Conservation (phyloP, 2,329 filamentous ascomycete genomes). For the Fusarium verrucosum region DNA sequence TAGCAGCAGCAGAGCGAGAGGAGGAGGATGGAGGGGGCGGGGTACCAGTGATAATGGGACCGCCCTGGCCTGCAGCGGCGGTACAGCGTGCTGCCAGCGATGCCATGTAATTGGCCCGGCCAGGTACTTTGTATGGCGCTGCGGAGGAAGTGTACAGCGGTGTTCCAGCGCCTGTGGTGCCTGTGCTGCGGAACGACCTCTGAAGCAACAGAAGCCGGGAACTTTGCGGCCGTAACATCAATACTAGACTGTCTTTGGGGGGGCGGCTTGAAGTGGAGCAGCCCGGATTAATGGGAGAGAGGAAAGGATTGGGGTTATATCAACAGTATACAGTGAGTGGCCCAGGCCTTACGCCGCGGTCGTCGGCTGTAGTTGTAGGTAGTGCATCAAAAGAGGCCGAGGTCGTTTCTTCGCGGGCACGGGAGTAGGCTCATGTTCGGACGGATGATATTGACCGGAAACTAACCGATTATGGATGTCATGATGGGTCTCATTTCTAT, state of each 20-base stretch:
- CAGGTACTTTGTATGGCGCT: constrained; percentile 27
- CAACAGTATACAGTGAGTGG: constrained; percentile 23
- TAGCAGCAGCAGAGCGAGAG: constrained; percentile 33
- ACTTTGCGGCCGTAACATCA: constrained; percentile 37
- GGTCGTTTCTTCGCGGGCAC: constrained; percentile 33
- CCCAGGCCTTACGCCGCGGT: constrained; percentile 32
- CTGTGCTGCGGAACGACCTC: constrained; percentile 31
- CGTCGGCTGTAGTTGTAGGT: constrained; percentile 40
- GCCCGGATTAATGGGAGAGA: constrained; percentile 28
- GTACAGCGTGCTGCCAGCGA: constrained; percentile 38
- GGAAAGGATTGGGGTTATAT: constrained; percentile 16
- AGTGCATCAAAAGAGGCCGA: constrained; percentile 30
- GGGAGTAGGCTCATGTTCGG: constrained; percentile 28
- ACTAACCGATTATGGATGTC: constrained; percentile 29
- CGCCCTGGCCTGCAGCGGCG: constrained; percentile 37
- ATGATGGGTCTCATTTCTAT: constrained; percentile 13
- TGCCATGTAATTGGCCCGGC: constrained; percentile 41
- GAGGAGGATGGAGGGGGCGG: constrained; percentile 52
- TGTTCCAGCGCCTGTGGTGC: constrained; percentile 11
- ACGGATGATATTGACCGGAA: constrained; percentile 19
- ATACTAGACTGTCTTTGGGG: constrained; percentile 16
- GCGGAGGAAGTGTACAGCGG: constrained; percentile 14
- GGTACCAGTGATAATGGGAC: constrained; percentile 41
- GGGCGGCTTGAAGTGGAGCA: constrained; percentile 37
- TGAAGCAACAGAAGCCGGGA: constrained; percentile 35